Conservation (phyloP, 179 eudicot genomes). For the Camellia oleifera region DNA sequence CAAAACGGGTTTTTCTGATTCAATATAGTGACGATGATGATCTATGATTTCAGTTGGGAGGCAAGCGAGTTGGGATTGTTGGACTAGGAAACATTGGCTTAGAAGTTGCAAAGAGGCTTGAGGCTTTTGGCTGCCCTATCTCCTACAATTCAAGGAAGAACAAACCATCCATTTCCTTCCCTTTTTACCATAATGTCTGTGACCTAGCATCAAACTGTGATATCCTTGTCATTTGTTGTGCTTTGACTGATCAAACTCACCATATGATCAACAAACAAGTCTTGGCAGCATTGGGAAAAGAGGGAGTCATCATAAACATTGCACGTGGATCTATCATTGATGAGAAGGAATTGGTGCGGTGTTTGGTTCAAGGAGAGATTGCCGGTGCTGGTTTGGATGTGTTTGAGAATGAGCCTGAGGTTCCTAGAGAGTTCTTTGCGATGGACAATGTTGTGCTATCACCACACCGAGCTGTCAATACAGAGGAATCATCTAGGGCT, state of each 20-base stretch:
- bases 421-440: slow-evolving; percentile 43
- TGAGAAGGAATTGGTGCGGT: slow-evolving; percentile 47
- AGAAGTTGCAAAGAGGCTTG: slow-evolving; percentile 57
- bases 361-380: slow-evolving; percentile 44
- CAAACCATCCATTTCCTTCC: slow-evolving; percentile 44
- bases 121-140: slow-evolving; percentile 55
- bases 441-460: slow-evolving; percentile 58
- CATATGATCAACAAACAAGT: slow-evolving; percentile 61
- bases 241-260: slow-evolving; percentile 48
- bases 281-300: slow-evolving; percentile 48
- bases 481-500: slow-evolving; percentile 41
- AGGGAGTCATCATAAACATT: slow-evolving; percentile 58
- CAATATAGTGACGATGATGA: too few species aligned
- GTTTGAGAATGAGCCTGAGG: slow-evolving; percentile 63
- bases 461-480: slow-evolving; percentile 48
- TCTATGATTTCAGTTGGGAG: slow-evolving; percentile 39
- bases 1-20: background rate
- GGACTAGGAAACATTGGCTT: slow-evolving; percentile 70
- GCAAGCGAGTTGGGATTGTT: slow-evolving; percentile 60
- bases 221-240: slow-evolving; percentile 48
- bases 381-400: slow-evolving; percentile 80
- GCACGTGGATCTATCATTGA: slow-evolving; percentile 65
- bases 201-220: slow-evolving; percentile 46
- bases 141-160: slow-evolving; percentile 50
- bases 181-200: slow-evolving; percentile 30